phyloP scores from a whole-genome alignment of 495 filamentous ascomycete species.

The Cladorrhinum samala region DNA sequence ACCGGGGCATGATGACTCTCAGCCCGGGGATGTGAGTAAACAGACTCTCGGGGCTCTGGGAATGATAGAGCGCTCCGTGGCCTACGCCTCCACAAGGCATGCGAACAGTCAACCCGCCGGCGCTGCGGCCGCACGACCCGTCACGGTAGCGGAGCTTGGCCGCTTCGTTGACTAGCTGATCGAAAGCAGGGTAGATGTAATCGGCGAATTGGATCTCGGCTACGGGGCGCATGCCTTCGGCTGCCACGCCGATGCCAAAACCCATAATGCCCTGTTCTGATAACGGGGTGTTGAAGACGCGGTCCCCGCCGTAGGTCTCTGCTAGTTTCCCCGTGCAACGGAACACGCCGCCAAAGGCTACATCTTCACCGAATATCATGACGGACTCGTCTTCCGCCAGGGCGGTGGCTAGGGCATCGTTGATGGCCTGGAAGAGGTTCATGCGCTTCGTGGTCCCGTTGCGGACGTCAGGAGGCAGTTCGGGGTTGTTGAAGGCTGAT shows the following conservation, averaged over 20 bases:
- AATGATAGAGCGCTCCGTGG: constrained; percentile 94
- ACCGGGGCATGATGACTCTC: constrained; percentile 83
- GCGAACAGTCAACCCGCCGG: constrained; percentile 76
- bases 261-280: constrained; percentile 93
- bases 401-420: constrained; percentile 76
- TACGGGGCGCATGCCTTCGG: constrained; percentile 86
- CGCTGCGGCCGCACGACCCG: constrained; percentile 60
- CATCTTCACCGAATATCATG: constrained; percentile 91
- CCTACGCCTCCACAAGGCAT: constrained; percentile 96
- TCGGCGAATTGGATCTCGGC: constrained; percentile 98
- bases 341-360: constrained; percentile 95
- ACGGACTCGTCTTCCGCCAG: constrained; percentile 80
- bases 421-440: constrained; percentile 91
- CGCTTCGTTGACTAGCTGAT: constrained; percentile 96
- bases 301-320: constrained; percentile 74
- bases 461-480: constrained; percentile 58
- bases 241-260: constrained; percentile 84
- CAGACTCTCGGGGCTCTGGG: constrained; percentile 86
- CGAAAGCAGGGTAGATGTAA: constrained; percentile 94
- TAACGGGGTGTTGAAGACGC: constrained; percentile 95
- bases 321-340: constrained; percentile 88
- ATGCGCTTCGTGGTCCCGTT: constrained; percentile 69
- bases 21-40: constrained; percentile 92
- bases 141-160: constrained; percentile 89
- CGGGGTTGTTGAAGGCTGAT: constrained; percentile 59